Conservation (phyloP, 352 stramenopile genomes). For the Nothophytophthora sp. region DNA sequence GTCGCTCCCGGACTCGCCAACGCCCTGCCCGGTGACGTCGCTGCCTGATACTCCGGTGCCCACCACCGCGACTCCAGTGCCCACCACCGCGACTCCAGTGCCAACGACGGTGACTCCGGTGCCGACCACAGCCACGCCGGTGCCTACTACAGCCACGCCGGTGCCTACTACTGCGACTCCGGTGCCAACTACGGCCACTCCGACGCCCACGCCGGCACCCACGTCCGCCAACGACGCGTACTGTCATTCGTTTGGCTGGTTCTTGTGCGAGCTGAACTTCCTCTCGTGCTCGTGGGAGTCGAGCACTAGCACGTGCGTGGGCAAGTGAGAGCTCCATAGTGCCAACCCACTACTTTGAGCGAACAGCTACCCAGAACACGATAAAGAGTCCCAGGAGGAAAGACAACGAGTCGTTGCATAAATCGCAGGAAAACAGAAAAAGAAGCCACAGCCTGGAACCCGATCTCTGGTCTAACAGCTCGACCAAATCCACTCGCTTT, state of each 20-base stretch:
- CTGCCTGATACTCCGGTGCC: too few relatives aligned
- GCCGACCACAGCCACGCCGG: too few relatives aligned
- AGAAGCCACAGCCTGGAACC: too few relatives aligned
- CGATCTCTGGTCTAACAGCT: too few relatives aligned
- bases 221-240: constrained; percentile 7
- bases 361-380: background rate
- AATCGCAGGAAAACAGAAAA: too few relatives aligned
- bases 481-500: too few relatives aligned
- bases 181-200: background rate
- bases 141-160: too few relatives aligned
- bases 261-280: constrained; percentile 21
- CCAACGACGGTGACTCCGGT: too few relatives aligned
- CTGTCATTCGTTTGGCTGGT: constrained; percentile 16
- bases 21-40: too few relatives aligned
- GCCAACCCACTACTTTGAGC: constrained; percentile 5
- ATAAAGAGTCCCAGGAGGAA: background rate
- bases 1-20: too few relatives aligned
- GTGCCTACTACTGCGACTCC: background rate
- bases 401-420: background rate
- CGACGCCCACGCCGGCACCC: constrained; percentile 4
- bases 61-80: too few relatives aligned
- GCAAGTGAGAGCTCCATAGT: constrained; percentile 8
- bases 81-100: too few relatives aligned
- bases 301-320: constrained; percentile 4
- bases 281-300: constrained; percentile 20